Evolutionary conservation across 768 basidiomycete genomes (phyloP), one percentile per base, ranked within the genome.

Genomic region (Amanita phalloides): DNA sequence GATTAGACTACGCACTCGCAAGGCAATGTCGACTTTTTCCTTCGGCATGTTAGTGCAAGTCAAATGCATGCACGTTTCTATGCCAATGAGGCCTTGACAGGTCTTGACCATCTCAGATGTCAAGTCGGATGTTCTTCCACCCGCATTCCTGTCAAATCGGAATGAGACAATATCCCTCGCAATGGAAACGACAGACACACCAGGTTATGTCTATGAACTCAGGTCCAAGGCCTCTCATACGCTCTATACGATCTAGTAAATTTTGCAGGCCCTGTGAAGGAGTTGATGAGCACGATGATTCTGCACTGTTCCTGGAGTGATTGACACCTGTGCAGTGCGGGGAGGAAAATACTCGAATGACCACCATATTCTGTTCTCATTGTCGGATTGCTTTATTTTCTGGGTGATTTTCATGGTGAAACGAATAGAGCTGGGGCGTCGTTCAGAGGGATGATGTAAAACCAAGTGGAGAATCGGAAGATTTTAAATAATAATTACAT

Each of bases 161-260:
- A 32, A 28, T 53, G 20, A 47, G 47, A 41, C 26, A 37, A n/a
- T 20, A 32, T 30, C n/a, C 6, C 14, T n/a, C 2, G 26, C 23
- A 11, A 8, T 28, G 20, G 14, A 21, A 6, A 30, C 44, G 57
- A 54, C 49, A 48, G 9, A 53, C 73, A 44, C 54, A 83, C 91
- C 91, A 98, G 64, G 95, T 98, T 62, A 98, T 95, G 65, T 98
- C 95, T 59, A 98, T 87, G 64, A 99, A 99, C 65, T 96, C 95
- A 7, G 96, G 96, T 1, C 96, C 95, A 33, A 96, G 71, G 6
- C 80, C 79, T 49, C 92, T 79, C 96, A 99, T 98, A 56, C 94
- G 90, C 67, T 98, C 95, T 70, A 99, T 98, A 61, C 96, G 93
- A 68, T 97, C 94, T 54, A 96, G 77, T 32, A 99, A 74, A 67